Conservation (phyloP, 2,329 filamentous ascomycete species). For the Diaporthe vaccinii region DNA sequence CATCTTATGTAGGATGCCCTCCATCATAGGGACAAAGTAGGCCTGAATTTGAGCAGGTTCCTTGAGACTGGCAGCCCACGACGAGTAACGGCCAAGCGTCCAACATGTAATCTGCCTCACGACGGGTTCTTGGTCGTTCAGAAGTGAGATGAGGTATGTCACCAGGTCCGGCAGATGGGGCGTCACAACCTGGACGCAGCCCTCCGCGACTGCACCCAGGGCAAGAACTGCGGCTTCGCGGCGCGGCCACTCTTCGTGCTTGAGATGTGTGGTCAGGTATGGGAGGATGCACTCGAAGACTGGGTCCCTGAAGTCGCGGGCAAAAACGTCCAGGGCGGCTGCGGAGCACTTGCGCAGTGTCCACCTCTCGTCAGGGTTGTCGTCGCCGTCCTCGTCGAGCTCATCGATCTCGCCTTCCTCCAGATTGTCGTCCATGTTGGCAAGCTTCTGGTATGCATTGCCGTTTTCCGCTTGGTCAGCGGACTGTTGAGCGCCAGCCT, state of each 20-base stretch:
- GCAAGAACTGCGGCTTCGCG: slow-evolving; percentile 95
- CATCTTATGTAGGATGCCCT: slow-evolving; percentile 94
- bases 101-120: slow-evolving; percentile 98
- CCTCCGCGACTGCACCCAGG: slow-evolving; percentile 93
- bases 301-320: slow-evolving; percentile 86
- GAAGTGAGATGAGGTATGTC: slow-evolving; percentile 87
- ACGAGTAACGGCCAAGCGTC: slow-evolving; percentile 93
- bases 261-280: slow-evolving; percentile 90
- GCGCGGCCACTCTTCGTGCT: slow-evolving; percentile 89
- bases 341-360: slow-evolving; percentile 97
- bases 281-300: slow-evolving; percentile 95
- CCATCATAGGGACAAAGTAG: slow-evolving; percentile 97
- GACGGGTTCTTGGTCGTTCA: slow-evolving; percentile 88
- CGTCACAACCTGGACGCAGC: slow-evolving; percentile 89
- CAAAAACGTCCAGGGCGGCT: slow-evolving; percentile 93
- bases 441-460: slow-evolving; percentile 68
- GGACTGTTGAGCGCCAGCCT: slow-evolving; percentile 65
- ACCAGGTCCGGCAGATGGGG: slow-evolving; percentile 93
- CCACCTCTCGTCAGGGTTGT: slow-evolving; percentile 92
- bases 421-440: slow-evolving; percentile 77
- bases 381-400: slow-evolving; percentile 80
- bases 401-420: slow-evolving; percentile 91
- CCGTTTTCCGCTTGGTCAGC: slow-evolving; percentile 66
- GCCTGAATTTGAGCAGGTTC: slow-evolving; percentile 76
- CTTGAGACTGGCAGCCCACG: slow-evolving; percentile 86